Evolutionary conservation across 768 basidiomycete genomes (phyloP).

Genomic region (Pleurotus djamor): DNA sequence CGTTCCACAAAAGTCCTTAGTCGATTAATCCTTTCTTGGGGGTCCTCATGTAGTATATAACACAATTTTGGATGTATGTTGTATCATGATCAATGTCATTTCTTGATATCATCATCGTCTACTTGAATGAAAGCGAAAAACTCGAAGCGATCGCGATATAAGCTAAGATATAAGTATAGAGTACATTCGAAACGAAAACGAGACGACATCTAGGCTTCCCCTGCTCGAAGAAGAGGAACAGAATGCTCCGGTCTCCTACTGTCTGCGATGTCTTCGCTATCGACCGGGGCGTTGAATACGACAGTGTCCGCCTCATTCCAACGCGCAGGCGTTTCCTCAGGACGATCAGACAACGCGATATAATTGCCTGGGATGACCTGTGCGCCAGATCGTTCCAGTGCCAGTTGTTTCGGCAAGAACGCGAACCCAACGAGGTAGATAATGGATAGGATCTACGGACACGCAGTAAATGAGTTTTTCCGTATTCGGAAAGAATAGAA

Average conservation of each 20-base stretch:
- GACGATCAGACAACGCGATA: background rate
- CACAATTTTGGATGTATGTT: slow-evolving; percentile 3
- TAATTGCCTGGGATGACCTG: slow-evolving; percentile 8
- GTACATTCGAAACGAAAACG: background rate
- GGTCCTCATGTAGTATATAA: slow-evolving; percentile 4
- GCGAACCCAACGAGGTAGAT: slow-evolving; percentile 44
- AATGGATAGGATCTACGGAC: slow-evolving; percentile 34
- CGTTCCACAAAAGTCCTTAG: background rate
- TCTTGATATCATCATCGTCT: background rate
- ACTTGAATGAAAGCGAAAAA: background rate
- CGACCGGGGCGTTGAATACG: background rate
- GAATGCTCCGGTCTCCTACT: background rate
- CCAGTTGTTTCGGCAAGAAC: slow-evolving; percentile 39
- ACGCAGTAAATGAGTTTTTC: background rate
- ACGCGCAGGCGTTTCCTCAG: slow-evolving; percentile 3
- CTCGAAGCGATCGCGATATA: too few relatives aligned
- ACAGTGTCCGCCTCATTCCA: slow-evolving; percentile 1
- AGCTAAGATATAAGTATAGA: too few relatives aligned
- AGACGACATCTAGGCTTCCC: background rate
- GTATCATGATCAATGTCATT: background rate
- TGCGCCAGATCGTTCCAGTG: slow-evolving; percentile 27
- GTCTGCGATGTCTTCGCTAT: background rate
- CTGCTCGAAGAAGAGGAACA: slow-evolving; percentile 1
- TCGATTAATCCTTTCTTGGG: background rate
- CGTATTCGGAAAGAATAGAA: background rate